Base-by-base conservation (phyloP, 139 green algal species). In the Picochlorum costavermella region DNA sequence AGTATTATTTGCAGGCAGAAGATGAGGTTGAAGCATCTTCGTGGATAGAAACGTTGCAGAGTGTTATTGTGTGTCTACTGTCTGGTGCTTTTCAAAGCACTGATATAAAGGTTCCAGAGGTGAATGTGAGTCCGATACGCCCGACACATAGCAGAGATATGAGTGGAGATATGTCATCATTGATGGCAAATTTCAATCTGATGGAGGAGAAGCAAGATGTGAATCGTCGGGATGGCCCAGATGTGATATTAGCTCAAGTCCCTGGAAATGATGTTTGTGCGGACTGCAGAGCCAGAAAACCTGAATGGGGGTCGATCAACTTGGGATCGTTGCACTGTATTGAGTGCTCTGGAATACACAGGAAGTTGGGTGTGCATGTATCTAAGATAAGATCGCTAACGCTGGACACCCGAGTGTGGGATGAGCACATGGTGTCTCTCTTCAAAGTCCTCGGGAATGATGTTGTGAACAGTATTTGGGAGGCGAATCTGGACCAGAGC, bases 221-320 rank as follows among this genome's bases (percentile, higher is more conserved):
- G 33, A 6, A 13, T 40, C 33, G 33, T 40, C 33, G 33, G 6
- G 3, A 23, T 2, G 64, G 33, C 33, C 33, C 33, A 40, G 33
- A 40, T 40, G 33, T 40, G 33, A 53, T 53, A 53, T 53, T 88
- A 60, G 45, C 68, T 17, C 20, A 25, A 10, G 71, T 86, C 59
- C 64, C 72, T 3, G 90, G 86, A 53, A 97, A 96, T 73, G 43
- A 33, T 2, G 20, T 29, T 5, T 97, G 91, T 65, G 83, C 72
- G 13, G 91, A 97, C 77, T 97, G 91, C 70, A 83, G 84, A 4
- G 72, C 83, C 0, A 29, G 68, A 0, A 75, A 87, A 43, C 91
- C 91, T 2, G 87, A 95, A 55, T 97, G 91, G 91, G 90, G 86
- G 23, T 87, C 71, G 0, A 68, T 97, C 25, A 95, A 97, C 72